Base-by-base conservation (phyloP, 176 grass and related monocot genomes). In the Hordeum marinum region DNA sequence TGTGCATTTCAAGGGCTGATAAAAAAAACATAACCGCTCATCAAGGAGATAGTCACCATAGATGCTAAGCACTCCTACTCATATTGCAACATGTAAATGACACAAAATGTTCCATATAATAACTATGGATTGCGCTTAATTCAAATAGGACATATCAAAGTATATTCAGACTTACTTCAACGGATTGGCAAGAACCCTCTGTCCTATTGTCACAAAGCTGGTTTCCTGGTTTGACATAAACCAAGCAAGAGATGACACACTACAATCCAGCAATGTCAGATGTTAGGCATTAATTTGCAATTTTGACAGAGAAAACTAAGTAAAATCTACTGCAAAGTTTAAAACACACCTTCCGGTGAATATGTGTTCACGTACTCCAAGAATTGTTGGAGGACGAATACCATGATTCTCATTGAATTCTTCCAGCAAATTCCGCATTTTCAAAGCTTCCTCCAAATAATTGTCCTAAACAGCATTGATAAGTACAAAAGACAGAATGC, bases 181-280 rank as follows among this genome's bases (percentile, higher is more conserved):
- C 45, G 95, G 95, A 85, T 87, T 95, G 60, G 89, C 93, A 26
- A 93, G 95, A 80, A 98, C 93, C 82, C 93, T 93, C 81, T 98
- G 93, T 74, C 95, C 95, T 48, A 98, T 98, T 70, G 93, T 98
- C 34, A 95, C 93, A 90, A 98, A 98, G 85, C 95, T 98, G 20
- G 92, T 98, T 82, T 98, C 95, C 40, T 98, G 93, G 61, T 95
- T 94, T 75, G 93, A 93, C 93, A 95, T 95, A 88, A 98, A 98
- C 95, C 89, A 95, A 52, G 93, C 95, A 84, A 98, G 90, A 92
- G 95, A 98, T 7, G 91, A 98, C 52, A 98, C 95, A 92, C 95
- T 98, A 80, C 67, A 92, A 88, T 63, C 36, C 55, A 85, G 78
- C 54, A 80, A 58, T 65, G n/a, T 63, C 35, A 84, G 42, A 88